Conservation (phyloP, 331 rosid genomes). For the Pyracantha coccinea region DNA sequence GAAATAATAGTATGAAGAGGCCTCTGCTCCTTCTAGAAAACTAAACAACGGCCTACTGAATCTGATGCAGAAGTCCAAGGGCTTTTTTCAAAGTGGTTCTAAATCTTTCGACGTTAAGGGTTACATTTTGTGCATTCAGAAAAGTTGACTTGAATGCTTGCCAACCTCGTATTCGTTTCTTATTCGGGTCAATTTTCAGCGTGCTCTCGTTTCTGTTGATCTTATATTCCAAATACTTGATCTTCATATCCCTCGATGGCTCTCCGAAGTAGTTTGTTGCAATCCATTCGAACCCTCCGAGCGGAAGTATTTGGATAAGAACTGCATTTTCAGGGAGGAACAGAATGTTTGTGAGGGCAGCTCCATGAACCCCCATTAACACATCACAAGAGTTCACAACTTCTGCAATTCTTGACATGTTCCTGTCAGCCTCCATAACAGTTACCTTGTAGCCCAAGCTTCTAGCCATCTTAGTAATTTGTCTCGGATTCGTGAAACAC, state of each 20-base stretch:
- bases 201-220: constrained; percentile 64
- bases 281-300: constrained; percentile 70
- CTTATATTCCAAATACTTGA: constrained; percentile 66
- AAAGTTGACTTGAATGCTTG: constrained; percentile 38
- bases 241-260: constrained; percentile 63
- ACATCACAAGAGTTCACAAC: constrained; percentile 79
- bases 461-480: constrained; percentile 46
- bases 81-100: constrained; percentile 60
- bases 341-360: constrained; percentile 81
- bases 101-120: constrained; percentile 53
- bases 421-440: constrained; percentile 33
- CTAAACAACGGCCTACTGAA: constrained; percentile 6
- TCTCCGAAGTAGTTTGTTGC: constrained; percentile 41
- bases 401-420: constrained; percentile 40
- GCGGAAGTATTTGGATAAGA: constrained; percentile 64
- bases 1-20: not conserved
- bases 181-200: constrained; percentile 40
- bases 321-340: constrained; percentile 78
- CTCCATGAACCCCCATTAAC: constrained; percentile 81
- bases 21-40: not conserved
- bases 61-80: constrained; percentile 53
- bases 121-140: constrained; percentile 66
- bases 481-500: constrained; percentile 43
- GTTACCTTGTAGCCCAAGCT: constrained; percentile 51
- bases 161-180: constrained; percentile 48